Base-by-base conservation (phyloP, 2,329 filamentous ascomycete species). In the Aspergillus fijiensis region DNA sequence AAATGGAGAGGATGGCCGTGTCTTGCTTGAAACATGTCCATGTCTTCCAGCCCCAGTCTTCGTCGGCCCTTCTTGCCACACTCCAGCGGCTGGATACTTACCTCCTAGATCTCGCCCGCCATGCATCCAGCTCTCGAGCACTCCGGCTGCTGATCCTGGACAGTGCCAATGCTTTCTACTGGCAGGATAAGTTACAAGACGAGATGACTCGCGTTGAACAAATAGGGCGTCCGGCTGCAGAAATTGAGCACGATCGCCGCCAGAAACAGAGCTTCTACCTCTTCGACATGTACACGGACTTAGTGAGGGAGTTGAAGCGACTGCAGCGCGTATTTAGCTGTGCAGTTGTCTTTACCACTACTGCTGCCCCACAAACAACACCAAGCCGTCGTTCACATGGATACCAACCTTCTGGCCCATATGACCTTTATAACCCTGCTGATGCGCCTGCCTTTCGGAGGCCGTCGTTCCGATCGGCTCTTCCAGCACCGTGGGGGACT, bases 21-120 rank as follows among this genome's bases (percentile, higher is more conserved):
- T 65, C 65, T 23, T 72, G 77, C 4, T 74, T 89, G 0, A 67
- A 74, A 29, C 85, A 88, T 66, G 71, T 88, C 42, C 85, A 88
- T 69, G 76, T 88, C 61, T 84, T 87, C 73, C 80, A 75, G 2
- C 84, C 85, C 0, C 77, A 82, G 49, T 82, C 82, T 1, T 82
- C 83, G 25, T 51, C 72, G 2, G 77, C 81, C 2, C 72, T 87
- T 0, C 72, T 86, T 2, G 70, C 79, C 6, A 84, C 83, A 0
- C 67, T 88, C 1, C 62, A 72, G 2, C 63, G 66, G 0, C 69
- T 88, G 0, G 77, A 80, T 16, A 49, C 64, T 0, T 85, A 87
- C 68, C 79, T 89, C 7, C 77, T 85, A 16, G 64, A 74, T 39
- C 52, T 71, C 11, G 51, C 67, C 7, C 63, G 69, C 0, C 84